Conservation (phyloP, 2,329 filamentous ascomycete genomes). For the Aspergillus latus region DNA sequence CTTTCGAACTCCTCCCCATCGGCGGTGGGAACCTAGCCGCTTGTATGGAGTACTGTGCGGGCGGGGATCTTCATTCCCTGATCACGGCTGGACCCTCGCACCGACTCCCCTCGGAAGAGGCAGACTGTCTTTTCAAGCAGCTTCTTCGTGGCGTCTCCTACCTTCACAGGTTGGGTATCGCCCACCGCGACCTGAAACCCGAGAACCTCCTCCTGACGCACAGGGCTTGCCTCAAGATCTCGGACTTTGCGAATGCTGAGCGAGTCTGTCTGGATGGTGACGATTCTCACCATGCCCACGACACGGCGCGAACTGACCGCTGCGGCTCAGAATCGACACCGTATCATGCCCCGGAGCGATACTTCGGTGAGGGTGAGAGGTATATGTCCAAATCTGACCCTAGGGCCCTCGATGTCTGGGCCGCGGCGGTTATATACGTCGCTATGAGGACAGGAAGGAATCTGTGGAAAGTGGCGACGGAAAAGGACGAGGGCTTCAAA, state of each 20-base stretch:
- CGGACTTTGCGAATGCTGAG: conserved; percentile 1
- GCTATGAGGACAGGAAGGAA: conserved; percentile 3
- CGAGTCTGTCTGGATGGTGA: neutral
- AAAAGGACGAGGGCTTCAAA: neutral
- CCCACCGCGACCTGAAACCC: conserved; percentile 1
- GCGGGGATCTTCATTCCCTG: neutral
- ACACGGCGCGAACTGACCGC: neutral
- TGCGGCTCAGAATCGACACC: neutral
- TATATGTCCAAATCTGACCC: neutral
- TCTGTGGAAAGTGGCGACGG: neutral
- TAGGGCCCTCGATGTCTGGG: neutral
- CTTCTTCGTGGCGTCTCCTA: neutral
- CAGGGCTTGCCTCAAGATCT: neutral
- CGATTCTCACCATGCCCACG: neutral
- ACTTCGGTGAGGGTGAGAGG: neutral
- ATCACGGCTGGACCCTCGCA: neutral
- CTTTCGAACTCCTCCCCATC: neutral
- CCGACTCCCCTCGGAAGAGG: neutral
- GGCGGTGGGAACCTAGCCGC: neutral
- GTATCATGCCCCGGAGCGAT: neutral
- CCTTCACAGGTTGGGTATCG: neutral
- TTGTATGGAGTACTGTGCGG: conserved; percentile 1
- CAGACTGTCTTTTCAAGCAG: neutral
- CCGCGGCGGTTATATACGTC: neutral
- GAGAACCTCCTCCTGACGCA: conserved; percentile 1